These are phyloP conservation scores for Erysimum cheiranthoides DNA, from an alignment of 345 rosid genomes.

Conservation along the genomic window DNA sequence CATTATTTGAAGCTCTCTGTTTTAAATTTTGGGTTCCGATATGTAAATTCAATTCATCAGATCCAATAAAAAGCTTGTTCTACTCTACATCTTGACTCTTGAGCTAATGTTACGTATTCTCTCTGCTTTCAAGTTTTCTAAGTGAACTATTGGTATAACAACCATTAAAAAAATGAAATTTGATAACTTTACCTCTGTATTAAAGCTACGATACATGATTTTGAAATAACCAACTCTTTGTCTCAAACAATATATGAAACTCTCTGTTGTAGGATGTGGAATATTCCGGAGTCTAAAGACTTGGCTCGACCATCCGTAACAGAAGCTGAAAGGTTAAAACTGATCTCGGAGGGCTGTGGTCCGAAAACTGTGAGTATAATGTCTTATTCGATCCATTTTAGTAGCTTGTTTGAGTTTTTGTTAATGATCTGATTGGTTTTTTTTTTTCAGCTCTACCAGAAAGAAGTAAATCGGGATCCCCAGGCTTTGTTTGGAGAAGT, in stretches of 20 bases:
- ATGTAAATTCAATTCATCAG: background rate
- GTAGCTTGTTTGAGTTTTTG: background rate
- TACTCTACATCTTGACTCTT: background rate
- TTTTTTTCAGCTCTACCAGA: constrained; percentile 60
- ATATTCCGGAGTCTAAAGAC: constrained; percentile 70
- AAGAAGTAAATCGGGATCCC: constrained; percentile 69
- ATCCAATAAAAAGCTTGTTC: background rate
- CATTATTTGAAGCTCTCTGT: background rate
- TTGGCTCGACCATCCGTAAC: constrained; percentile 59
- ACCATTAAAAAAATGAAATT: background rate
- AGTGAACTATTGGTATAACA: background rate
- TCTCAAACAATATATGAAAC: constrained; percentile 1
- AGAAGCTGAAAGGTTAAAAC: constrained; percentile 76
- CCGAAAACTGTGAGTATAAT: constrained; percentile 61
- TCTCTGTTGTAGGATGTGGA: constrained; percentile 68
- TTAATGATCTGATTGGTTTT: constrained; percentile 48
- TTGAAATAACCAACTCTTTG: background rate
- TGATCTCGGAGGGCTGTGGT: constrained; percentile 82
- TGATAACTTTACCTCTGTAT: background rate
- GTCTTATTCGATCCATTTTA: background rate
- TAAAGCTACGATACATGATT: constrained; percentile 9
- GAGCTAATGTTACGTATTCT: background rate
- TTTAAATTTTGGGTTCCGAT: background rate
- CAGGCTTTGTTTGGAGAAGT: constrained; percentile 71
- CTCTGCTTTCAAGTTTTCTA: background rate